phyloP scores from a whole-genome alignment of 1,284 basidiomycete species.

The Cutaneotrichosporon sp. region DNA sequence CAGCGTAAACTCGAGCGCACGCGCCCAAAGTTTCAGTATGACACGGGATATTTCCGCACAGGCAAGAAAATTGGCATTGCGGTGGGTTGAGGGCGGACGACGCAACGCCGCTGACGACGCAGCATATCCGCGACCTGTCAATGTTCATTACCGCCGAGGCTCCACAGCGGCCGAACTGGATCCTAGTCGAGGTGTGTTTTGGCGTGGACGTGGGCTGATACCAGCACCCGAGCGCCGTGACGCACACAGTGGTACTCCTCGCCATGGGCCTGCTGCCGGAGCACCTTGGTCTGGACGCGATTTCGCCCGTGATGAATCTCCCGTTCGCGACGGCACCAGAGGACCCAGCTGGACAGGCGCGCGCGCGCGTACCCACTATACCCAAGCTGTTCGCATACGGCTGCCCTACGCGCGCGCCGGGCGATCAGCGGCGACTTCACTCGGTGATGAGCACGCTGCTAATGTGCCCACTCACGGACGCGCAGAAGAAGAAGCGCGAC shows the following conservation, averaged over 20 bases:
- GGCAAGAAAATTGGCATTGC: conserved; percentile 67
- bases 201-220: not conserved
- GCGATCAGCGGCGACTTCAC: conserved; percentile 74
- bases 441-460: conserved; percentile 78
- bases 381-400: conserved; percentile 80
- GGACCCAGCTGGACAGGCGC: conserved; percentile 18
- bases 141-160: conserved; percentile 70
- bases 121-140: conserved; percentile 80
- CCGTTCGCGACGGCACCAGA: conserved; percentile 57
- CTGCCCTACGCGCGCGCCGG: conserved; percentile 81
- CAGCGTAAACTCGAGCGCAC: conserved; percentile 61
- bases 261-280: conserved; percentile 73
- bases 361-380: conserved; percentile 62
- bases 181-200: conserved; percentile 64
- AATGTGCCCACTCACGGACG: conserved; percentile 66
- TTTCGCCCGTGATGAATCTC: conserved; percentile 57
- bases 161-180: conserved; percentile 72
- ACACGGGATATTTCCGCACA: conserved; percentile 64
- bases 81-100: conserved; percentile 53
- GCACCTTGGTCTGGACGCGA: conserved; percentile 57
- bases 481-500: conserved; percentile 62
- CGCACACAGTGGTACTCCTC: conserved; percentile 70
- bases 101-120: conserved; percentile 4
- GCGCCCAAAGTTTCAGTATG: conserved; percentile 73
- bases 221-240: conserved; percentile 65